Evolutionary conservation across 495 filamentous ascomycete genomes (phyloP).

Genomic region (Penicillium ochrochloron): DNA sequence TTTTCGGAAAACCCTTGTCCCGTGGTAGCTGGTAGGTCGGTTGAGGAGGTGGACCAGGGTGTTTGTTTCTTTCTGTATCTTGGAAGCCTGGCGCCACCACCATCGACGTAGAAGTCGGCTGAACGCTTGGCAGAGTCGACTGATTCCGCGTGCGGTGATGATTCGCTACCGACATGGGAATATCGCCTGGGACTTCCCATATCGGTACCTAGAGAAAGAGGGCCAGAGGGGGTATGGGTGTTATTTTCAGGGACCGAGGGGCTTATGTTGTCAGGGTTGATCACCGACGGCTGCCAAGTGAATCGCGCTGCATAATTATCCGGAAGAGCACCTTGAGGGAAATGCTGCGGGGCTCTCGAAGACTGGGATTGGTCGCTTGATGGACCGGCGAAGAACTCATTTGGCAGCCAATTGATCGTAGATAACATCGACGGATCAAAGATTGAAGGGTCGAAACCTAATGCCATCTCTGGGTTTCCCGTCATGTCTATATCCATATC

Average conservation of each 20-base stretch:
- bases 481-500: constrained; percentile 28
- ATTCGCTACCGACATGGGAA: constrained; percentile 25
- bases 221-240: constrained; percentile 30
- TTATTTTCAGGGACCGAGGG: constrained; percentile 25
- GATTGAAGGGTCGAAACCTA: constrained; percentile 31
- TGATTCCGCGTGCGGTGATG: constrained; percentile 28
- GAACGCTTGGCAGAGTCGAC: constrained; percentile 31
- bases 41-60: constrained; percentile 26
- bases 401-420: constrained; percentile 46
- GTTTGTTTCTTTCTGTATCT: constrained; percentile 37
- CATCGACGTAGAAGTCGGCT: constrained; percentile 46
- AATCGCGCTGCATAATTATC: constrained; percentile 28
- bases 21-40: constrained; percentile 19
- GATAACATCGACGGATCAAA: constrained; percentile 35
- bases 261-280: constrained; percentile 25
- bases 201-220: constrained; percentile 27
- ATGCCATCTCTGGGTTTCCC: constrained; percentile 30
- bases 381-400: constrained; percentile 28
- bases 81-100: constrained; percentile 36
- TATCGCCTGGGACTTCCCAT: constrained; percentile 26
- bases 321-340: constrained; percentile 21
- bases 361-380: constrained; percentile 19
- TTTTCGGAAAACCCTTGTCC: constrained; percentile 19
- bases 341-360: constrained; percentile 20
- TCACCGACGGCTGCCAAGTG: constrained; percentile 39